A percentile compares a stretch with the other conserved stretches of the same genome.
phyloP scores from a whole-genome alignment of 768 basidiomycete genomes.

The Boletellus ananas region DNA sequence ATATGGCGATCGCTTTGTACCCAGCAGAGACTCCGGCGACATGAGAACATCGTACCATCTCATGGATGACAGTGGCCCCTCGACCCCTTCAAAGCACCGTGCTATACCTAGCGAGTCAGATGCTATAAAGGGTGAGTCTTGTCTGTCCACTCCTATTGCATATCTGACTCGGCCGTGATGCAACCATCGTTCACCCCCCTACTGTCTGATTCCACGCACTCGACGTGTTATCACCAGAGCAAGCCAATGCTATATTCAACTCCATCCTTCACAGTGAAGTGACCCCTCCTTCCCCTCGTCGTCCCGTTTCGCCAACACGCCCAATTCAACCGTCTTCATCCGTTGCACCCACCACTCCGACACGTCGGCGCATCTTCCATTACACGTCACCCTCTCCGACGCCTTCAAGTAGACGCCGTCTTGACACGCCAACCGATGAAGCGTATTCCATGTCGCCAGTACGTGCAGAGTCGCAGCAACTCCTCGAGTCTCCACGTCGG shows the following conservation, averaged over 20 bases:
- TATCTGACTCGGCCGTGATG: slow-evolving; percentile 3
- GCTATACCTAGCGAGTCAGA: slow-evolving; percentile 69
- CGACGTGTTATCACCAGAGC: slow-evolving; percentile 44
- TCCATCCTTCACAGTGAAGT: slow-evolving; percentile 76
- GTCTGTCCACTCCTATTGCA: neutral
- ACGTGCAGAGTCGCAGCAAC: slow-evolving; percentile 71
- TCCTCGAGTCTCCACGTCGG: slow-evolving; percentile 82
- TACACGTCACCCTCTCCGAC: slow-evolving; percentile 61
- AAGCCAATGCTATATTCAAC: slow-evolving; percentile 80
- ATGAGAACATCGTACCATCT: slow-evolving; percentile 61
- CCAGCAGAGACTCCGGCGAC: slow-evolving; percentile 55
- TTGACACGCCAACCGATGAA: slow-evolving; percentile 84
- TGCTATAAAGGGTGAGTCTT: slow-evolving; percentile 61
- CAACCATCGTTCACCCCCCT: slow-evolving; percentile 11
- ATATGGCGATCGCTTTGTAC: slow-evolving; percentile 61
- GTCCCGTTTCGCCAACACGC: slow-evolving; percentile 60
- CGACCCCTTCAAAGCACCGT: slow-evolving; percentile 56
- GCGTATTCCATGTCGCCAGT: slow-evolving; percentile 91
- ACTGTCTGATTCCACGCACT: slow-evolving; percentile 16
- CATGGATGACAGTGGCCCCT: slow-evolving; percentile 50
- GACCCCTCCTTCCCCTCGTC: slow-evolving; percentile 62
- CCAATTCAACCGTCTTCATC: slow-evolving; percentile 37
- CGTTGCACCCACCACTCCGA: slow-evolving; percentile 42
- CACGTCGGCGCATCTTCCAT: slow-evolving; percentile 58
- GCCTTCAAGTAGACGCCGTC: slow-evolving; percentile 44